Conservation (phyloP, 139 green algal species). For the Marvania coccoides region DNA sequence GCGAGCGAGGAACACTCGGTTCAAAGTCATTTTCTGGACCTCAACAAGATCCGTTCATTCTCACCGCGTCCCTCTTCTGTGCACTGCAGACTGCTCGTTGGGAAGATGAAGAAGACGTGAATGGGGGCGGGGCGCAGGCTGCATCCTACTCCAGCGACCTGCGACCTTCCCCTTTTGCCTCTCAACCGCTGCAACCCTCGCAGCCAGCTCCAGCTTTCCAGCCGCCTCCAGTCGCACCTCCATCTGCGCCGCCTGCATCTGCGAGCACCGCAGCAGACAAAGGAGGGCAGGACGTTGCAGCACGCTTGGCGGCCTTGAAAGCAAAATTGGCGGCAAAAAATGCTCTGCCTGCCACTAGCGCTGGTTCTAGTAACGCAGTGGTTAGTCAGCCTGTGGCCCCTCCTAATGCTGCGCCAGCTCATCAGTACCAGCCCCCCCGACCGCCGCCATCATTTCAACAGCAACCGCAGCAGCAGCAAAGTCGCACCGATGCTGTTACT, state of each 20-base stretch:
- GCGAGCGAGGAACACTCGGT: no score
- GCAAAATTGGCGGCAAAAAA: constrained; percentile 18
- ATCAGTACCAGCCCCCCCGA: background rate
- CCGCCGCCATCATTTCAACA: background rate
- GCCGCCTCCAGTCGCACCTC: background rate
- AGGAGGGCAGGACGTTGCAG: constrained; percentile 1
- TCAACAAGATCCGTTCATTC: background rate
- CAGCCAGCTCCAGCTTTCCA: background rate
- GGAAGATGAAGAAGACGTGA: background rate
- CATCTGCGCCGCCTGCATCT: background rate
- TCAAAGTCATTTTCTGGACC: no score
- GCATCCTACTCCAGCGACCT: background rate
- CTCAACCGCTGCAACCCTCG: background rate
- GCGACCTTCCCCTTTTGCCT: background rate
- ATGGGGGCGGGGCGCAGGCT: background rate
- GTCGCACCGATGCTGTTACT: background rate
- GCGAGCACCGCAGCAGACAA: background rate
- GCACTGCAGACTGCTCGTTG: background rate
- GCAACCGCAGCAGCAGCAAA: background rate
- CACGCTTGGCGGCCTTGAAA: constrained; percentile 19
- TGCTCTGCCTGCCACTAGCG: background rate
- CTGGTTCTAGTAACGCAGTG: no score
- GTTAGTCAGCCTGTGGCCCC: no score
- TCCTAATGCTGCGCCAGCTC: no score
- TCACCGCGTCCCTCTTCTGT: background rate